phyloP scores from a whole-genome alignment of 495 filamentous ascomycete species.

The Lophiotrema nucula region DNA sequence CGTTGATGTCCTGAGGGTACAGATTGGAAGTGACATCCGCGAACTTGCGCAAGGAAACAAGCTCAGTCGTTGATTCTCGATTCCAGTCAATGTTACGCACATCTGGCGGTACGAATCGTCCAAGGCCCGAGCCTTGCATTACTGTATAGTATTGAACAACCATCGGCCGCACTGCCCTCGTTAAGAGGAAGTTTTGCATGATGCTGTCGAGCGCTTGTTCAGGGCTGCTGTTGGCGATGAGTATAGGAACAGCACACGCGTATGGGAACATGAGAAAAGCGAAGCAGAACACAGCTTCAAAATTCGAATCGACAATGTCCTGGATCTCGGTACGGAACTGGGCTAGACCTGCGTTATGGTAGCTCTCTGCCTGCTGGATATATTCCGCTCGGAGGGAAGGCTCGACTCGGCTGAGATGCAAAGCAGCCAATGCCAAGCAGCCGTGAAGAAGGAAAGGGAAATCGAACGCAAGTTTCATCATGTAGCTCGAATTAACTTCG shows the following conservation, averaged over 20 bases:
- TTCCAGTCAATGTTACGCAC: constrained; percentile 6
- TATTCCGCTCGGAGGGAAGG: neutral
- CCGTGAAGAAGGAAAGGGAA: constrained; percentile 25
- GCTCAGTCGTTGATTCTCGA: neutral
- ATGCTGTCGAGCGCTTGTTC: constrained; percentile 5
- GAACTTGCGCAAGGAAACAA: constrained; percentile 10
- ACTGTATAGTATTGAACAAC: neutral
- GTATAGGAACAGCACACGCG: constrained; percentile 6
- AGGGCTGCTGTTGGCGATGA: neutral
- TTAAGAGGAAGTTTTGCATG: constrained; percentile 11
- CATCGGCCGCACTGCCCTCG: constrained; percentile 8
- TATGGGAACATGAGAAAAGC: constrained; percentile 15
- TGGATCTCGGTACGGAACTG: constrained; percentile 11
- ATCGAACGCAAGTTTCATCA: constrained; percentile 15
- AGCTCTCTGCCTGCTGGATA: constrained; percentile 11
- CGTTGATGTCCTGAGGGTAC: constrained; percentile 16
- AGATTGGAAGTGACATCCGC: constrained; percentile 3
- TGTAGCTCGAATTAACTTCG: constrained; percentile 5
- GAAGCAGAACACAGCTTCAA: constrained; percentile 22
- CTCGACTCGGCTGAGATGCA: constrained; percentile 25
- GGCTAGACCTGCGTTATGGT: constrained; percentile 16
- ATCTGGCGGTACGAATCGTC: constrained; percentile 12
- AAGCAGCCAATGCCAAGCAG: constrained; percentile 22
- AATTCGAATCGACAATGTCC: constrained; percentile 17
- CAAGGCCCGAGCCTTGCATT: constrained; percentile 6